A percentile compares a stretch with the other conserved stretches of the same genome.
Evolutionary conservation across 1,284 basidiomycete genomes (phyloP).

Genomic region (Apiotrichum mycotoxinovorans): DNA sequence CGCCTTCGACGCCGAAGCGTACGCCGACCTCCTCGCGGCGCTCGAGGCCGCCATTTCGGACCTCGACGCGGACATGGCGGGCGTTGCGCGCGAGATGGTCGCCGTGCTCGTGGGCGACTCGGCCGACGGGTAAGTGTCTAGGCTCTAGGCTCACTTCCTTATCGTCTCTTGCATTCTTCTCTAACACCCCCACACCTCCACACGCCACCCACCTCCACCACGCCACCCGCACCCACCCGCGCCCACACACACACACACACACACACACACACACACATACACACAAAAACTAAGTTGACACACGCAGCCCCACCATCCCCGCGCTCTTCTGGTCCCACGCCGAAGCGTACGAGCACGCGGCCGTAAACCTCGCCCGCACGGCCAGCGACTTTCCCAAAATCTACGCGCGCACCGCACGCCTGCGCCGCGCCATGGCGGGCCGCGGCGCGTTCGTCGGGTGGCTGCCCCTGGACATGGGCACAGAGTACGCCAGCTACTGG

Average conservation of each 20-base stretch:
- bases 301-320: conserved; percentile 3
- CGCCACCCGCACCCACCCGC: too few relatives aligned
- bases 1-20: too few relatives aligned
- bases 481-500: too few relatives aligned
- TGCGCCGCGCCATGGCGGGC: background rate
- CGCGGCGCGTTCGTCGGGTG: background rate
- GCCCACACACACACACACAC: too few relatives aligned
- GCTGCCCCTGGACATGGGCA: background rate
- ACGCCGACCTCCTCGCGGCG: background rate
- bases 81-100: background rate
- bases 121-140: background rate
- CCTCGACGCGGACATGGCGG: background rate
- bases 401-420: too few relatives aligned
- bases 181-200: too few relatives aligned
- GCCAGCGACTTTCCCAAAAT: too few relatives aligned
- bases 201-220: too few relatives aligned
- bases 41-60: background rate
- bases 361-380: background rate
- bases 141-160: background rate
- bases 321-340: conserved; percentile 2
- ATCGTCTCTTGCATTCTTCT: background rate
- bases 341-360: background rate
- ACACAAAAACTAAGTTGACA: background rate
- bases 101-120: background rate
- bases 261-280: too few relatives aligned